Percentiles rank a stretch among this genome's conserved stretches.
Evolutionary conservation across 2,329 filamentous ascomycete species (phyloP).

Genomic region (Aureobasidium sp.): DNA sequence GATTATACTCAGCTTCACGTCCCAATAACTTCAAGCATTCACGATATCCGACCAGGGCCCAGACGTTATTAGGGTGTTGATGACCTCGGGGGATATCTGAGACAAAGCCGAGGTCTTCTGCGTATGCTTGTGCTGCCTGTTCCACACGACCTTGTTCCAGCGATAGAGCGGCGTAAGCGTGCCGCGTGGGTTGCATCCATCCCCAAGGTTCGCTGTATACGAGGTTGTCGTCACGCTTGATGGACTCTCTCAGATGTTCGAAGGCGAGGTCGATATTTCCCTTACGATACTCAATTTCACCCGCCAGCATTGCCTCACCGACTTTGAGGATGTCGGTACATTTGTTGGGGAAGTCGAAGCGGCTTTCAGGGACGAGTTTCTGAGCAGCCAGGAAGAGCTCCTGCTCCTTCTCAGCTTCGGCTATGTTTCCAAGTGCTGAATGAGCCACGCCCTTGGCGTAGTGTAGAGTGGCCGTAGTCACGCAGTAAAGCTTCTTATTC

Average conservation of each 20-base stretch:
- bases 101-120: constrained; percentile 33
- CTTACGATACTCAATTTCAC: constrained; percentile 63
- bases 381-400: constrained; percentile 44
- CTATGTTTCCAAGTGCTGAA: constrained; percentile 48
- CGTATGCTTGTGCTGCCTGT: constrained; percentile 31
- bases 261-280: constrained; percentile 52
- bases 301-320: constrained; percentile 55
- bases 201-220: constrained; percentile 68
- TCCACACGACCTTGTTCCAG: constrained; percentile 49
- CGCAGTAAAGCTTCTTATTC: constrained; percentile 55
- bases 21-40: constrained; percentile 58
- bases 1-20: constrained; percentile 36
- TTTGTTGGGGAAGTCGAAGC: constrained; percentile 63
- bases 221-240: constrained; percentile 50
- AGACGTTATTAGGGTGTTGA: constrained; percentile 65
- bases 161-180: constrained; percentile 59
- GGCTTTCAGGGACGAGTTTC: constrained; percentile 45
- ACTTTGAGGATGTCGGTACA: constrained; percentile 55
- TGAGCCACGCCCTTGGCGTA: constrained; percentile 62
- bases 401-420: constrained; percentile 40
- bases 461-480: constrained; percentile 57
- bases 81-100: constrained; percentile 52
- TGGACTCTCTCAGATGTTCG: constrained; percentile 45
- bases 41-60: constrained; percentile 64
- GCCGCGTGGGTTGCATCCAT: constrained; percentile 66